phyloP scores from a whole-genome alignment of 169 alveolate species.

The Ichthyophthirius multifiliis region DNA sequence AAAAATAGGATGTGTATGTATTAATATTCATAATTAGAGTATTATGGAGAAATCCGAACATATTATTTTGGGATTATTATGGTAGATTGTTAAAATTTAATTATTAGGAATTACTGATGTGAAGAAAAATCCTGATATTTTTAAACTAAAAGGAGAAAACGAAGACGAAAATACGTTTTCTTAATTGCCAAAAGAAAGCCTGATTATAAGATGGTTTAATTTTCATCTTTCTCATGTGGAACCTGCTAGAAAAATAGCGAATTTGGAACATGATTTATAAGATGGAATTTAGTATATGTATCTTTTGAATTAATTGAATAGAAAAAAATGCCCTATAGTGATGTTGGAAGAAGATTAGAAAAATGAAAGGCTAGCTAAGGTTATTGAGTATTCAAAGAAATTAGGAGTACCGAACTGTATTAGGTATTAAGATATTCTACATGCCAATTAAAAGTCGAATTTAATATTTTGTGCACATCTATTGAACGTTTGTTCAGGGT shows the following conservation, averaged over 20 bases:
- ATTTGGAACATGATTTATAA: too few species aligned
- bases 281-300: too few species aligned
- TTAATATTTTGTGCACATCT: slow-evolving; percentile 77
- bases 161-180: slow-evolving; percentile 74
- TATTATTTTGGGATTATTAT: slow-evolving; percentile 71
- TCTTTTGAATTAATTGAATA: too few species aligned
- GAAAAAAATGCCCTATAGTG: too few species aligned
- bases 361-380: too few species aligned
- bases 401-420: slow-evolving; percentile 73
- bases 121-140: slow-evolving; percentile 73
- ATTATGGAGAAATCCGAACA: slow-evolving; percentile 68
- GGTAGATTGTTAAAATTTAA: slow-evolving; percentile 69
- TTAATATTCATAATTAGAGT: slow-evolving; percentile 59
- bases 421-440: slow-evolving; percentile 58
- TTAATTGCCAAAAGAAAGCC: slow-evolving; percentile 72
- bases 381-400: slow-evolving; percentile 56
- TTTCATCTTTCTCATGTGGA: slow-evolving; percentile 71
- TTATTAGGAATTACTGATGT: slow-evolving; percentile 43
- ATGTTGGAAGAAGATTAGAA: too few species aligned
- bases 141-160: slow-evolving; percentile 67
- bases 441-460: slow-evolving; percentile 74
- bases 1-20: slow-evolving; percentile 72
- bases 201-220: slow-evolving; percentile 85
- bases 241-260: too few species aligned
- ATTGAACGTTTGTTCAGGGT: slow-evolving; percentile 80